A percentile compares a stretch with the other conserved stretches of the same genome.
Evolutionary conservation across 768 basidiomycete species (phyloP).

Genomic region (Boletus vermiculosoides): DNA sequence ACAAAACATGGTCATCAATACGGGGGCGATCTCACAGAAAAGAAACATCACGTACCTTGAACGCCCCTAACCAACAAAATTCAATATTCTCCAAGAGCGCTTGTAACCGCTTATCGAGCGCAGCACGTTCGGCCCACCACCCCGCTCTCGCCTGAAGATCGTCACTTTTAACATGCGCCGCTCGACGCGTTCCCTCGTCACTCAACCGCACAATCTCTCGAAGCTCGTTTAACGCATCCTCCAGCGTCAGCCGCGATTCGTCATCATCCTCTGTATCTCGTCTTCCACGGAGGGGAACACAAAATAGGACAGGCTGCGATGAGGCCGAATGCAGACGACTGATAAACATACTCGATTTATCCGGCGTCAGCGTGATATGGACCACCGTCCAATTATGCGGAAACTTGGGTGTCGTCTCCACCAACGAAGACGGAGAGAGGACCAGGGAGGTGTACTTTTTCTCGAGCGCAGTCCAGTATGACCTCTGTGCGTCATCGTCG

Average conservation of each 20-base stretch:
- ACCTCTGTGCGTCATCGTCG: conserved; percentile 38
- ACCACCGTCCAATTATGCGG: conserved; percentile 82
- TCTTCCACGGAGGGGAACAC: conserved; percentile 82
- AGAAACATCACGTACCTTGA: conserved; percentile 65
- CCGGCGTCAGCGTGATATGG: conserved; percentile 79
- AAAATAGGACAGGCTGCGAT: conserved; percentile 71
- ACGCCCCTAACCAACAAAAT: conserved; percentile 95
- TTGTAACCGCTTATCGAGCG: conserved; percentile 73
- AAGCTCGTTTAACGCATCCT: conserved; percentile 71
- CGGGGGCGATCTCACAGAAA: background rate
- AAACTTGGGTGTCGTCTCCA: conserved; percentile 45
- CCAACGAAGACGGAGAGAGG: conserved; percentile 35
- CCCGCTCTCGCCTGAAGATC: conserved; percentile 60
- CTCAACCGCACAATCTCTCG: conserved; percentile 76
- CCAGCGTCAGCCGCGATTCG: conserved; percentile 70
- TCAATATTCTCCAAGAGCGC: conserved; percentile 83
- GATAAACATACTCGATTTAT: conserved; percentile 79
- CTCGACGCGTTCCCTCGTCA: conserved; percentile 71
- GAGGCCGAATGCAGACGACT: conserved; percentile 66
- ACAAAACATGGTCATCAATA: background rate
- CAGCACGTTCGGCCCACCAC: conserved; percentile 86
- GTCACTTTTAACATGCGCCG: conserved; percentile 66
- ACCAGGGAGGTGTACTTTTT: conserved; percentile 44
- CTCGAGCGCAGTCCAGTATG: conserved; percentile 64
- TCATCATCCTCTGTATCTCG: conserved; percentile 74